These are phyloP conservation scores for Trypanosoma rangeli DNA, from an alignment of 208 protist species.

Conservation along the genomic window DNA sequence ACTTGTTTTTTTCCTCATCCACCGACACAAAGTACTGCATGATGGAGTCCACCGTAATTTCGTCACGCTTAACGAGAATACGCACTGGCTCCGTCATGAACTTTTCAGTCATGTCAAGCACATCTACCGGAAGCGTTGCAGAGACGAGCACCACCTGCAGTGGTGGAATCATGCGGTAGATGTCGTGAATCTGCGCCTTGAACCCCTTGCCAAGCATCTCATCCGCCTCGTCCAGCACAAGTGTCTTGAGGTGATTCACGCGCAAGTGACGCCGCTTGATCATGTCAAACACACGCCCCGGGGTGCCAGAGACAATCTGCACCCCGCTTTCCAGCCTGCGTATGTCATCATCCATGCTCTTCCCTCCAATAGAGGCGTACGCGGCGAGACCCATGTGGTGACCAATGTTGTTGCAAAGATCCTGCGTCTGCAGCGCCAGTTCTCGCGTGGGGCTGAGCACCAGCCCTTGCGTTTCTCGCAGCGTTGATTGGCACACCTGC, in stretches of 20 bases:
- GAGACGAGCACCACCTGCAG: slow-evolving; percentile 92
- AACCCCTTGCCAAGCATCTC: slow-evolving; percentile 99
- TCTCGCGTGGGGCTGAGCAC: slow-evolving; percentile 98
- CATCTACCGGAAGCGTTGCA: slow-evolving; percentile 88
- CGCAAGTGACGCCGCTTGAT: slow-evolving; percentile 90
- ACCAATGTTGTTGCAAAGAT: slow-evolving; percentile 93
- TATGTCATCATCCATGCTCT: slow-evolving; percentile 94
- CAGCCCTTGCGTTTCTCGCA: slow-evolving; percentile 93
- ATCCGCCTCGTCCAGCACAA: slow-evolving; percentile 99
- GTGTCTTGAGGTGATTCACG: slow-evolving; percentile 84
- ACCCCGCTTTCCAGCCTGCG: slow-evolving; percentile 87
- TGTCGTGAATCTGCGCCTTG: slow-evolving; percentile 99
- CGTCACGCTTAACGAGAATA: slow-evolving; percentile 99
- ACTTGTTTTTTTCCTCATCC: slow-evolving; percentile 98
- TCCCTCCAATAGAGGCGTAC: slow-evolving; percentile 91
- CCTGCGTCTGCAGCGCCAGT: slow-evolving; percentile 96
- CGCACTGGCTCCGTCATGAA: slow-evolving; percentile 98
- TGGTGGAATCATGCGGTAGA: slow-evolving; percentile 94
- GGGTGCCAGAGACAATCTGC: slow-evolving; percentile 98
- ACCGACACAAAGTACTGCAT: slow-evolving; percentile 98
- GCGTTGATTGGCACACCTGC: slow-evolving; percentile 77
- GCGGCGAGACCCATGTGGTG: slow-evolving; percentile 91
- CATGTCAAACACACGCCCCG: slow-evolving; percentile 98
- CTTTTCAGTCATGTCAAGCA: slow-evolving; percentile 95
- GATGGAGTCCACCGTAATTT: slow-evolving; percentile 98